phyloP scores from a whole-genome alignment of 768 basidiomycete genomes.

The Agaricus sinodeliciosus region DNA sequence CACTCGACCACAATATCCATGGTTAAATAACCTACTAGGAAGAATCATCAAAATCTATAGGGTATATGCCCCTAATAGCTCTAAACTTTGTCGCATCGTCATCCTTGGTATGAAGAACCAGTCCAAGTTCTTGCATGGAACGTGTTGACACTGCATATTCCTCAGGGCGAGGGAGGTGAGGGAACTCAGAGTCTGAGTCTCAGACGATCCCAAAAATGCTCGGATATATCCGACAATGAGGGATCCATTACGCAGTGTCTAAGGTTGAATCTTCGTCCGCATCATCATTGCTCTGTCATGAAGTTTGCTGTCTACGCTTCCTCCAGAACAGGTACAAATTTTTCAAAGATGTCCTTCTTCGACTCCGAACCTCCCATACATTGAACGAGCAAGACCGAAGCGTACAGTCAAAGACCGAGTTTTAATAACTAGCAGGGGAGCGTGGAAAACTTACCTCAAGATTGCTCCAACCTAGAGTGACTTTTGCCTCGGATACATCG shows the following conservation, averaged over 20 bases:
- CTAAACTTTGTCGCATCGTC: slow-evolving; percentile 24
- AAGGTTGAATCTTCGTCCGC: slow-evolving; percentile 24
- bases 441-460: slow-evolving; percentile 31
- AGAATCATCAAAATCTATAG: slow-evolving; percentile 20
- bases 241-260: slow-evolving; percentile 37
- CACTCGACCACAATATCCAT: no score
- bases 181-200: slow-evolving; percentile 39
- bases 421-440: slow-evolving; percentile 35
- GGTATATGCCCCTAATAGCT: slow-evolving; percentile 41
- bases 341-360: slow-evolving; percentile 30
- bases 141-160: slow-evolving; percentile 33
- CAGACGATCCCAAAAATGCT: slow-evolving; percentile 45
- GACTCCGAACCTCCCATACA: slow-evolving; percentile 31
- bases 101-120: slow-evolving; percentile 1
- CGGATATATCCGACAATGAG: slow-evolving; percentile 27
- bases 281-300: slow-evolving; percentile 18
- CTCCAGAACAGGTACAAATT: slow-evolving; percentile 36
- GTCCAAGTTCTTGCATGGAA: slow-evolving; percentile 30
- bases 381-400: slow-evolving; percentile 13
- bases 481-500: slow-evolving; percentile 14
- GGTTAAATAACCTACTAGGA: no score
- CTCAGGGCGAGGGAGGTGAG: slow-evolving; percentile 38
- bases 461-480: slow-evolving; percentile 40
- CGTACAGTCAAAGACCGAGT: slow-evolving; percentile 33
- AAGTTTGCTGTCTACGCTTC: slow-evolving; percentile 37